phyloP scores from a whole-genome alignment of 2,329 filamentous ascomycete genomes.

The Cercospora sojina region DNA sequence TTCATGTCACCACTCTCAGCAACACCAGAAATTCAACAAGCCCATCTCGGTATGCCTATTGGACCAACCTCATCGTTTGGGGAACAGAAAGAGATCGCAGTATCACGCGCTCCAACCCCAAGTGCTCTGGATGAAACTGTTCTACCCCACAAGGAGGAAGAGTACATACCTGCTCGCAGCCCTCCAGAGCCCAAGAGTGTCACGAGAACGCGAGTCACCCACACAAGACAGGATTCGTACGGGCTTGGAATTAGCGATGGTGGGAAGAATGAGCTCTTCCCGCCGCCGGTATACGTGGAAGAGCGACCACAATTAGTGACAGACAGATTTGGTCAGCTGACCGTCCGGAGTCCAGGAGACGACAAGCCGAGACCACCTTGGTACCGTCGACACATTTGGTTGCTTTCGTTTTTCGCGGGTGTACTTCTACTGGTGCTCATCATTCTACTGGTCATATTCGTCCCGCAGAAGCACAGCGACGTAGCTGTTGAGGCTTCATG shows the following conservation, averaged over 20 bases:
- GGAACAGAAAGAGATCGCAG: conserved; percentile 30
- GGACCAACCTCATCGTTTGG: conserved; percentile 31
- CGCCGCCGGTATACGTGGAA: conserved; percentile 23
- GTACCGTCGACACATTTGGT: conserved; percentile 35
- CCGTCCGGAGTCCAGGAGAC: conserved; percentile 31
- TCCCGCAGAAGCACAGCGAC: conserved; percentile 44
- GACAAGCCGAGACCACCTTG: conserved; percentile 25
- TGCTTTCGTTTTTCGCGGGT: conserved; percentile 35
- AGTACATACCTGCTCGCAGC: neutral
- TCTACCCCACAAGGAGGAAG: neutral
- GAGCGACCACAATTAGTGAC: conserved; percentile 31
- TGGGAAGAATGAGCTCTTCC: conserved; percentile 27
- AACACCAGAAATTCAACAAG: conserved; percentile 35
- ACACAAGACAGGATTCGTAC: conserved; percentile 28
- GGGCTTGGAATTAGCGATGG: conserved; percentile 30
- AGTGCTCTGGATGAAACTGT: conserved; percentile 1
- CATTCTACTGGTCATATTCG: conserved; percentile 41
- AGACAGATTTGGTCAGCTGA: conserved; percentile 35
- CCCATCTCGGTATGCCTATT: conserved; percentile 32
- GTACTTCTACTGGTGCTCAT: conserved; percentile 40
- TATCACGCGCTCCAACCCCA: conserved; percentile 11
- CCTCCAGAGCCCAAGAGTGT: neutral
- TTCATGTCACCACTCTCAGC: conserved; percentile 33
- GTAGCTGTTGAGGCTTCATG: conserved; percentile 57
- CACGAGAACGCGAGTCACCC: conserved; percentile 15